These are phyloP conservation scores for Paramarasmius palmivorus DNA, from an alignment of 1,284 basidiomycete species.

Conservation along the genomic window DNA sequence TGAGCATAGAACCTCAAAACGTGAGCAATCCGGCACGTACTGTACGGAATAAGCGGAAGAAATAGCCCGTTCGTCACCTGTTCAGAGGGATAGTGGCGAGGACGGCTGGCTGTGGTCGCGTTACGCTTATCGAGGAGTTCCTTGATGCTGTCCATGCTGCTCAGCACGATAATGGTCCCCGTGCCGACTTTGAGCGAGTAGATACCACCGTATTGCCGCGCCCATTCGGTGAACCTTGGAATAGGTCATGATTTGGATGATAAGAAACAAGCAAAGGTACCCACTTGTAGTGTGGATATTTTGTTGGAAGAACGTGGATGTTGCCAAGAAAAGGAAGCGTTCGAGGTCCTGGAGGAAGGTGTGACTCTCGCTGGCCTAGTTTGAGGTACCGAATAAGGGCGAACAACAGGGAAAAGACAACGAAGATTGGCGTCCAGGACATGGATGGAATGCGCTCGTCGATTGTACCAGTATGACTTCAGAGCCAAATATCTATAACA, in stretches of 20 bases:
- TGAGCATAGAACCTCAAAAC: not conserved
- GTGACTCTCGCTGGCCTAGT: conserved; percentile 16
- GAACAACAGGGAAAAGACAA: not conserved
- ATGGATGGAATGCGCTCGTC: too few relatives aligned
- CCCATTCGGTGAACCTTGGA: conserved; percentile 15
- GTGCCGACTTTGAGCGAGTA: conserved; percentile 27
- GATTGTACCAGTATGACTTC: too few relatives aligned
- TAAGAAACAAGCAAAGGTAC: not conserved
- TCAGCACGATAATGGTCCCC: conserved; percentile 26
- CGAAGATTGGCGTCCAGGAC: too few relatives aligned
- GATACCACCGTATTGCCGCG: conserved; percentile 22
- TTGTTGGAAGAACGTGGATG: conserved; percentile 23
- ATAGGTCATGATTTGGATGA: not conserved
- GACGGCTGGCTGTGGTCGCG: conserved; percentile 25
- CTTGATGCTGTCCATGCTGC: conserved; percentile 25
- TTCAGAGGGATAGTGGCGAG: conserved; percentile 24
- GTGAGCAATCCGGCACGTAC: conserved; percentile 17
- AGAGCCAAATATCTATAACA: too few relatives aligned
- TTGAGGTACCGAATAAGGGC: not conserved
- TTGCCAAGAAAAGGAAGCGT: conserved; percentile 33
- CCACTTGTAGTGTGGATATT: conserved; percentile 16
- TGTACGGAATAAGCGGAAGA: conserved; percentile 23
- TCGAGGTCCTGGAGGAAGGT: conserved; percentile 30
- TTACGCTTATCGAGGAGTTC: conserved; percentile 28
- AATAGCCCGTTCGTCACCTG: conserved; percentile 23